Evolutionary conservation across 306 rosid species (phyloP).

Genomic region (Quercus mongolica): DNA sequence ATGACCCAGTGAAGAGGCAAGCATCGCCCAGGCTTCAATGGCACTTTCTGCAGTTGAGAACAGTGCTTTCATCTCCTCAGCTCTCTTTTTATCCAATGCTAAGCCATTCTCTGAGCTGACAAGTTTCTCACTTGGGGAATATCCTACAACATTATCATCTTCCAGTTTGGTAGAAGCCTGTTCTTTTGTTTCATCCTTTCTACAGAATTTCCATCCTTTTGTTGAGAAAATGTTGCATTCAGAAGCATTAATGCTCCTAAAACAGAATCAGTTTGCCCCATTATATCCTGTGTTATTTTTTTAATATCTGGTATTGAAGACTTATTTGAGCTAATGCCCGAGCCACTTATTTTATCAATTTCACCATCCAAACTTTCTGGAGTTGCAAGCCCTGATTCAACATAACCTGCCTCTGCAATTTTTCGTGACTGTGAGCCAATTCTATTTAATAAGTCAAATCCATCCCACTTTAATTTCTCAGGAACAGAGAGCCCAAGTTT

Average conservation of each 20-base stretch:
- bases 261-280: conserved; percentile 88
- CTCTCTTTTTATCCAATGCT: conserved; percentile 54
- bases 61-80: conserved; percentile 80
- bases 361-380: conserved; percentile 46
- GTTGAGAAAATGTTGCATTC: conserved; percentile 72
- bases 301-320: conserved; percentile 78
- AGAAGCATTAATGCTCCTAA: conserved; percentile 89
- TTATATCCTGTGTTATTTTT: conserved; percentile 64
- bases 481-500: conserved; percentile 72
- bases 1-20: conserved; percentile 87
- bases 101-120: conserved; percentile 35
- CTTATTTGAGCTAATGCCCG: conserved; percentile 44
- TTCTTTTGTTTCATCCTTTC: conserved; percentile 37
- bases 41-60: conserved; percentile 95
- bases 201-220: conserved; percentile 40
- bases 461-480: conserved; percentile 87
- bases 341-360: conserved; percentile 33
- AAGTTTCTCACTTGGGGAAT: conserved; percentile 32
- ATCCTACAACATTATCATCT: conserved; percentile 24
- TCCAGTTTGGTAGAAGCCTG: conserved; percentile 32
- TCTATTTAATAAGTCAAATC: conserved; percentile 68
- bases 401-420: conserved; percentile 65
- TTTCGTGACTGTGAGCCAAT: conserved; percentile 74
- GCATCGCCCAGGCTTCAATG: conserved; percentile 99
- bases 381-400: conserved; percentile 88